Conservation (phyloP, 768 basidiomycete genomes). For the Serendipita sp. region DNA sequence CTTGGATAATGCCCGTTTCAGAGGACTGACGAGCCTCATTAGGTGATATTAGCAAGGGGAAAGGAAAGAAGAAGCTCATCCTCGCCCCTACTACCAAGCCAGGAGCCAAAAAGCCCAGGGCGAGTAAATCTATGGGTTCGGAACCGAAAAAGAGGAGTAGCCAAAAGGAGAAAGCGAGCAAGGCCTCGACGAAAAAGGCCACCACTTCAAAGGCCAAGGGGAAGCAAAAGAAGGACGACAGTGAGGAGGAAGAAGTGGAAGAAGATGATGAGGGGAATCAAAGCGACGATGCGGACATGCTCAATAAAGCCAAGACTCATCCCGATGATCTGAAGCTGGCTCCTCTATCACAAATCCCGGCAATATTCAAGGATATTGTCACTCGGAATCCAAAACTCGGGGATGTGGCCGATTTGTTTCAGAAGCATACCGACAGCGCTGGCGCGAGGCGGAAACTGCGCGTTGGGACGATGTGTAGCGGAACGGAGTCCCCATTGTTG, state of each 20-base stretch:
- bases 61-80: neutral
- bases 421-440: constrained; percentile 36
- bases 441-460: constrained; percentile 47
- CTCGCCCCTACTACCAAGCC: neutral
- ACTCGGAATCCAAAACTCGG: constrained; percentile 47
- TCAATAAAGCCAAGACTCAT: constrained; percentile 17
- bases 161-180: neutral
- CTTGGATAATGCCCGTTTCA: neutral
- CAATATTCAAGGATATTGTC: constrained; percentile 65
- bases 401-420: constrained; percentile 33
- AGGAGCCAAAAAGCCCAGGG: neutral
- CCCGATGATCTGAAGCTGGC: constrained; percentile 54
- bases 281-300: constrained; percentile 23
- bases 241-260: constrained; percentile 16
- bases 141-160: neutral
- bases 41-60: neutral
- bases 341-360: constrained; percentile 53
- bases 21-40: neutral
- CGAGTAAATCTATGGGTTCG: neutral
- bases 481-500: constrained; percentile 86
- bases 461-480: constrained; percentile 95
- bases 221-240: constrained; percentile 11
- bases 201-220: constrained; percentile 24
- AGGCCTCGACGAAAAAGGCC: constrained; percentile 7
- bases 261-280: constrained; percentile 19